A percentile compares a stretch with the other conserved stretches of the same genome.
phyloP scores from a whole-genome alignment of 768 basidiomycete genomes.

The Guyanaporus albipodus region DNA sequence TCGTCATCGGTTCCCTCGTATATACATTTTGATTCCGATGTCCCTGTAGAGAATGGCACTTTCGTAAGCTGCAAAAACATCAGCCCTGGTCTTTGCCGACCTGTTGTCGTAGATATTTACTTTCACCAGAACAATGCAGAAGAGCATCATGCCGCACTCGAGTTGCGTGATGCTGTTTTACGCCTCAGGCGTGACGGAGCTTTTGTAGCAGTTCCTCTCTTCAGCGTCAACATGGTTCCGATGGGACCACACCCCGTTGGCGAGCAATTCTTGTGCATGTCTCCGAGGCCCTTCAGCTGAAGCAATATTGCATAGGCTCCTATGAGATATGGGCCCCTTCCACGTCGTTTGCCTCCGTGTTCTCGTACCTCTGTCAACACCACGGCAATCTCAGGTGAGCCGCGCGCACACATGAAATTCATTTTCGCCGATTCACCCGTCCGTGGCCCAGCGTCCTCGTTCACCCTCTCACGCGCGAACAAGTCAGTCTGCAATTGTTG shows the following conservation, averaged over 20 bases:
- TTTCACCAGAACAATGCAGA: constrained; percentile 64
- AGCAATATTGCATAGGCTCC: constrained; percentile 46
- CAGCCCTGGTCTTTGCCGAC: too few species aligned
- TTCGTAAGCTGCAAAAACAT: constrained; percentile 47
- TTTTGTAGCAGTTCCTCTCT: constrained; percentile 75
- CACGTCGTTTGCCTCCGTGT: constrained; percentile 72
- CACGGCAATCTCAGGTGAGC: constrained; percentile 62
- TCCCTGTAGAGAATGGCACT: constrained; percentile 67
- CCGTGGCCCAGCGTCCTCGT: constrained; percentile 55
- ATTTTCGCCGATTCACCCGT: neutral
- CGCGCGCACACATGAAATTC: neutral
- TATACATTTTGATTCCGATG: neutral
- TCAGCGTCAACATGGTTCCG: constrained; percentile 63
- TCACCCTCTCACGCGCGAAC: constrained; percentile 69
- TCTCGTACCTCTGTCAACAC: constrained; percentile 69
- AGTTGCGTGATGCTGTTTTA: constrained; percentile 68
- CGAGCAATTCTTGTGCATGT: constrained; percentile 28
- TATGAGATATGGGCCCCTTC: constrained; percentile 80
- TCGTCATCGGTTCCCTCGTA: neutral
- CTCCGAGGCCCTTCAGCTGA: neutral
- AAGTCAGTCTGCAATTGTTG: constrained; percentile 40
- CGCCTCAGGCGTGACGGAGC: constrained; percentile 69
- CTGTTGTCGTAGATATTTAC: constrained; percentile 69
- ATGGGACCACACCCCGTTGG: constrained; percentile 77
- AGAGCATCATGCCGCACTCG: constrained; percentile 61